Evolutionary conservation across 768 basidiomycete genomes (phyloP).

Genomic region (Psilocybe cyanescens): DNA sequence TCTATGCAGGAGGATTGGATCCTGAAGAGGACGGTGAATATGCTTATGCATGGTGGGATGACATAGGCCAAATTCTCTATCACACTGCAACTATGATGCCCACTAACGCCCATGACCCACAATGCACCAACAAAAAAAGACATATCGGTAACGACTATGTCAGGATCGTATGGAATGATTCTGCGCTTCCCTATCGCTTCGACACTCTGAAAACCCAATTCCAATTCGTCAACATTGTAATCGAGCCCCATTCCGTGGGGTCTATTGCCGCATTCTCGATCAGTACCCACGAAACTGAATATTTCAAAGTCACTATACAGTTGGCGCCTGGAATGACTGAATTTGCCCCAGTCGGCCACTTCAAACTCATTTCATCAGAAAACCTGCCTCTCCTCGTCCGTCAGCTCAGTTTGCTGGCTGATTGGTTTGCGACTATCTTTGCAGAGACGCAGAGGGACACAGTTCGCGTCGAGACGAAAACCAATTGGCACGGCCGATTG

Average conservation of each 20-base stretch:
- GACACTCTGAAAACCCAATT: slow-evolving; percentile 93
- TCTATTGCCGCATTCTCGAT: slow-evolving; percentile 86
- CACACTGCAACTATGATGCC: slow-evolving; percentile 99
- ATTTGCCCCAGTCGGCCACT: slow-evolving; percentile 89
- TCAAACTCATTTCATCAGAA: slow-evolving; percentile 91
- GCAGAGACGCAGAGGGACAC: slow-evolving; percentile 75
- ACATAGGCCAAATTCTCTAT: slow-evolving; percentile 92
- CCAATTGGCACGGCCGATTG: slow-evolving; percentile 86
- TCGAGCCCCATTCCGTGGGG: slow-evolving; percentile 89
- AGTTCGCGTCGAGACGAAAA: slow-evolving; percentile 74
- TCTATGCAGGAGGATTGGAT: slow-evolving; percentile 91
- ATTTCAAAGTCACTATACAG: slow-evolving; percentile 94
- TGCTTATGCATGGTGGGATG: slow-evolving; percentile 99
- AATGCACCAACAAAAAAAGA: slow-evolving; percentile 85
- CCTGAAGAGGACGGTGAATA: slow-evolving; percentile 94
- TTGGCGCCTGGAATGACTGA: slow-evolving; percentile 90
- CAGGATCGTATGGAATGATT: slow-evolving; percentile 98
- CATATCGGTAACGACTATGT: slow-evolving; percentile 98
- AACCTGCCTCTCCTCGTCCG: slow-evolving; percentile 87
- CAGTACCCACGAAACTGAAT: slow-evolving; percentile 87
- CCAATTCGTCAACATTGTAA: slow-evolving; percentile 97
- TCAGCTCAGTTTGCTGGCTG: slow-evolving; percentile 84
- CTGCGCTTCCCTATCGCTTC: slow-evolving; percentile 85
- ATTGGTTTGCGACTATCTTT: slow-evolving; percentile 91
- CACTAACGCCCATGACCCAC: slow-evolving; percentile 64